Evolutionary conservation across 2,329 filamentous ascomycete genomes (phyloP).

Genomic region (Colletotrichum theobromicola): DNA sequence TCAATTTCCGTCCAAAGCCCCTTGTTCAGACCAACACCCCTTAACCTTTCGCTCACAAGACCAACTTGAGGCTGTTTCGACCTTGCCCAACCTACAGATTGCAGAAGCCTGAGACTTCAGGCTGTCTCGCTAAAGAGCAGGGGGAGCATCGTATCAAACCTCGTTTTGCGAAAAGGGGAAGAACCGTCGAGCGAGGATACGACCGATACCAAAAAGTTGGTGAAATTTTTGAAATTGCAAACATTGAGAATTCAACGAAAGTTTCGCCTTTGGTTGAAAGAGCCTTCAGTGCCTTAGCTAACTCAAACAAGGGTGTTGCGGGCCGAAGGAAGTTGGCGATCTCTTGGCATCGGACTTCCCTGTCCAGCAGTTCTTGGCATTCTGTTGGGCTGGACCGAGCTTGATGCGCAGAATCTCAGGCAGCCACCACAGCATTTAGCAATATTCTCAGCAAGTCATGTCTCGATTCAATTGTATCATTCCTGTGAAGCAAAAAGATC

Average conservation of each 20-base stretch:
- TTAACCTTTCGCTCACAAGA: not conserved
- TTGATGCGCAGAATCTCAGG: not conserved
- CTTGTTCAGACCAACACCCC: not conserved
- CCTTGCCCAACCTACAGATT: not conserved
- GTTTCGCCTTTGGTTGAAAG: not conserved
- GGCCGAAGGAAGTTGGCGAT: not conserved
- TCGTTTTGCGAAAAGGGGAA: not conserved
- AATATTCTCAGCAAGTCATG: not conserved
- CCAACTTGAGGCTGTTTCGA: not conserved
- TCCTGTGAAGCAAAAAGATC: no score
- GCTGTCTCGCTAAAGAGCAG: not conserved
- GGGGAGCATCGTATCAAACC: not conserved
- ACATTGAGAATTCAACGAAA: not conserved
- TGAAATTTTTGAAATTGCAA: not conserved
- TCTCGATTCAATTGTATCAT: accelerated
- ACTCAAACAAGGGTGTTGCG: not conserved
- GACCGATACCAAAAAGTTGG: not conserved
- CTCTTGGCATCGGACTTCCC: not conserved
- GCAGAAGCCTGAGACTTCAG: not conserved
- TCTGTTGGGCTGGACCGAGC: not conserved
- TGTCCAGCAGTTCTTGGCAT: not conserved
- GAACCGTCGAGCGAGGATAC: not conserved
- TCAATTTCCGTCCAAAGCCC: not conserved
- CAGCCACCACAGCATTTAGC: not conserved
- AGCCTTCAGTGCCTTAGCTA: not conserved